Evolutionary conservation across 257 asterid genomes (phyloP), one percentile per base, ranked within the genome.

Genomic region (Solanum bulbocastanum): DNA sequence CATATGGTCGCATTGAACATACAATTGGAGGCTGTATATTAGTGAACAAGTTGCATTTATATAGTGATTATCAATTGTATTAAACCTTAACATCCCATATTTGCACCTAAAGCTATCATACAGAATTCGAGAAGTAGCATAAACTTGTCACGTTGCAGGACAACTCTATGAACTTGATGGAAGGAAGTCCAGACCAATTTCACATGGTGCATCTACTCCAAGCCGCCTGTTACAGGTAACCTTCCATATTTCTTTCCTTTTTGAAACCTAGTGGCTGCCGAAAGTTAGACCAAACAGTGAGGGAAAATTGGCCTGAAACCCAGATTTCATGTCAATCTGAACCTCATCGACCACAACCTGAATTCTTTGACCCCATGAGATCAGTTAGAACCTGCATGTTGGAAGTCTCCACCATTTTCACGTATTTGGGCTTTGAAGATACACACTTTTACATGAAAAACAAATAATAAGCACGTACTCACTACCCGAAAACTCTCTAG

Each of bases 161-260:
- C 90, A 93, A 90, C 94, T 97, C 27, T 96, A 91, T 72, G 99
- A 97, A 93, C 98, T 97, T 72, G 99, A 96, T 58, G 99, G 99
- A 89, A 90, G 98, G 93, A 94, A 87, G 91, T 92, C 96, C 2
- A 95, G 96, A 74, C 98, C 99, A 83, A 91, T 96, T 87, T 91
- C 95, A 62, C 99, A 95, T 13, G 98, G 98, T 62, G 86, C 96
- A 88, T 95, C 99, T 76, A 92, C 98, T 74, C 85, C 96, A 58
- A 25, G 74, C 91, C 92, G 92, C 87, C 65, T 97, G 89, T 89
- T 97, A 79, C 92, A 91, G 96, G 98, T 95, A 85, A 49, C 44
- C 10, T 16, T 49, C 85, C 22, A 30, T 30, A 25, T 30, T 33
- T 42, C 36, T 42, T 78, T 44, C 85, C 27, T 27, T 79, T 22